These are phyloP conservation scores for Aspergillus japonicus DNA, from an alignment of 2,329 filamentous ascomycete species.

Conservation along the genomic window DNA sequence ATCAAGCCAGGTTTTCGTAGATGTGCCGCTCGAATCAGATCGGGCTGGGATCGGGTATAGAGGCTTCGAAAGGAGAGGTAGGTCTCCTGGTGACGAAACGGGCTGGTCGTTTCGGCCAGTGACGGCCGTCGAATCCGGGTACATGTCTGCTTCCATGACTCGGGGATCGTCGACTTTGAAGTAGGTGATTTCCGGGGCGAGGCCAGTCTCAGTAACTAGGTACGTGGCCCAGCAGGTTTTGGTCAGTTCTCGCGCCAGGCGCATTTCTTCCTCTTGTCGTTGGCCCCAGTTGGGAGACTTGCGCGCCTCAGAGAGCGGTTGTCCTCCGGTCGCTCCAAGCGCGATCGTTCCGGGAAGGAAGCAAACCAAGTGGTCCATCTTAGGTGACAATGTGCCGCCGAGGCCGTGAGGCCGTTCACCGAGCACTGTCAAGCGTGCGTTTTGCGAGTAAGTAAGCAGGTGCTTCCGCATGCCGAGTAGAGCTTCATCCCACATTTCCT, in stretches of 20 bases:
- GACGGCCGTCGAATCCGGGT: constrained; percentile 29
- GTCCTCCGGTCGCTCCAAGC: constrained; percentile 76
- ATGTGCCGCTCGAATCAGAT: constrained; percentile 20
- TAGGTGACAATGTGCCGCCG: constrained; percentile 65
- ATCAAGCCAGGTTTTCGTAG: constrained; percentile 59
- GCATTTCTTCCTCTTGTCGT: constrained; percentile 81
- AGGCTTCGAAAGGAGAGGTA: constrained; percentile 35
- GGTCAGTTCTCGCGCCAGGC: constrained; percentile 83
- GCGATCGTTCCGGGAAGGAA: constrained; percentile 97
- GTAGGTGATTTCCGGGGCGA: constrained; percentile 93
- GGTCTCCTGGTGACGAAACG: constrained; percentile 21
- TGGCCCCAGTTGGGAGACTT: constrained; percentile 70
- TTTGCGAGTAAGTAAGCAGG: constrained; percentile 81
- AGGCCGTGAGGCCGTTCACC: constrained; percentile 81
- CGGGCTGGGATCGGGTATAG: constrained; percentile 26
- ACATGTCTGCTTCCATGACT: constrained; percentile 45
- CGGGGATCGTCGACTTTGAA: constrained; percentile 75
- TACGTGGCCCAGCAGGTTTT: constrained; percentile 99
- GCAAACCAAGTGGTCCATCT: constrained; percentile 98
- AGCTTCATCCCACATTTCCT: constrained; percentile 89
- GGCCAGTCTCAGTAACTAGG: constrained; percentile 79
- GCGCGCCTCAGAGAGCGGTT: constrained; percentile 71
- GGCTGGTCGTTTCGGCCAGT: constrained; percentile 35
- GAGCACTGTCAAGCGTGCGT: constrained; percentile 80
- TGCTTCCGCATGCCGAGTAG: constrained; percentile 85